Percentiles rank a stretch among this genome's conserved stretches.
phyloP scores from a whole-genome alignment of 139 green algal species.

The Coelastrella sp. region DNA sequence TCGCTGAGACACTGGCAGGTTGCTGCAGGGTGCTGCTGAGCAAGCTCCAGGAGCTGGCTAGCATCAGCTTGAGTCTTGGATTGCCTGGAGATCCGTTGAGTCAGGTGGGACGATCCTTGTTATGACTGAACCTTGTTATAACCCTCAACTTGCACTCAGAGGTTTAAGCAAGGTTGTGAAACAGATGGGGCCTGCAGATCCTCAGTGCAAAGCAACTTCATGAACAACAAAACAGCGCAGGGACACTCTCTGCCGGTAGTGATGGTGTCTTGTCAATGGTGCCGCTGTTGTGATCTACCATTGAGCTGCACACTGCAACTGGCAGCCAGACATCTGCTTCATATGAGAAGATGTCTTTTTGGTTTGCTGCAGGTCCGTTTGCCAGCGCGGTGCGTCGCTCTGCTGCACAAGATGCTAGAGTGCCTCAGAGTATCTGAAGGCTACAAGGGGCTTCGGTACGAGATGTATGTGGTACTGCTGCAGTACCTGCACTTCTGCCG shows the following conservation, averaged over 20 bases:
- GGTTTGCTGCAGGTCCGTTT: slow-evolving; percentile 42
- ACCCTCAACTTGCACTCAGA: no score
- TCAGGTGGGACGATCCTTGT: slow-evolving; percentile 17
- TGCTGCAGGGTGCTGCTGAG: slow-evolving; percentile 57
- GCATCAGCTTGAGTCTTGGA: slow-evolving; percentile 56
- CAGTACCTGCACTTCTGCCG: slow-evolving; percentile 74
- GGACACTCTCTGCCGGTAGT: no score
- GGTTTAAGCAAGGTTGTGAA: no score
- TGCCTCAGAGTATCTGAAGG: slow-evolving; percentile 42
- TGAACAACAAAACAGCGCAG: no score
- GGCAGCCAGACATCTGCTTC: no score
- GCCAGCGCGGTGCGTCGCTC: slow-evolving; percentile 60
- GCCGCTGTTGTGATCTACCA: no score
- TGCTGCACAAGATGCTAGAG: slow-evolving; percentile 67
- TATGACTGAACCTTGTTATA: no score
- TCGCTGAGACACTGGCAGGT: slow-evolving; percentile 52
- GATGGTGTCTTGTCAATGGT: no score
- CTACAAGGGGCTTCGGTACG: slow-evolving; percentile 55
- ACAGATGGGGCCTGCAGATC: no score
- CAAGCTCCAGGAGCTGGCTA: slow-evolving; percentile 64
- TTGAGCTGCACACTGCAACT: no score
- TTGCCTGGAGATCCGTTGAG: slow-evolving; percentile 59
- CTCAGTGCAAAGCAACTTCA: no score
- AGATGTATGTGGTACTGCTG: slow-evolving; percentile 70
- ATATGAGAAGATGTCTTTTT: no score